A percentile compares a stretch with the other conserved stretches of the same genome.
These are phyloP conservation scores for Chaetomiaceae sp. DNA, from an alignment of 2,329 filamentous ascomycete species.

Conservation along the genomic window DNA sequence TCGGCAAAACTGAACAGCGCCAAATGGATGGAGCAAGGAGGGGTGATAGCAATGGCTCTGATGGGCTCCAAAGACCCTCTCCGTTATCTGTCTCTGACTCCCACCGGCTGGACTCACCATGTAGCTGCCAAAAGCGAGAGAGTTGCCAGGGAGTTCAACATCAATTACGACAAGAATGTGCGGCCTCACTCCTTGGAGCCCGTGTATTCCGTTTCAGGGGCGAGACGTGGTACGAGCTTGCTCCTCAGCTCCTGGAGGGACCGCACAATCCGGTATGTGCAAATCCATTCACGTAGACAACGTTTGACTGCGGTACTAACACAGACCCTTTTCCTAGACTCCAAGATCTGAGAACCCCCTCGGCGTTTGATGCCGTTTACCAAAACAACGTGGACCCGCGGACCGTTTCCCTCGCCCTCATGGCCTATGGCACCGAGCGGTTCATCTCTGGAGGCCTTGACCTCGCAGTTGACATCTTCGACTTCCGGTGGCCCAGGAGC, in stretches of 20 bases:
- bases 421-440: constrained; percentile 44
- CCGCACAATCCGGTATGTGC: constrained; percentile 38
- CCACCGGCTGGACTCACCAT: constrained; percentile 37
- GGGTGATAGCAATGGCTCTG: constrained; percentile 41
- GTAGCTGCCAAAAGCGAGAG: constrained; percentile 30
- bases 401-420: constrained; percentile 40
- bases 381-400: constrained; percentile 47
- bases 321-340: constrained; percentile 28
- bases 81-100: constrained; percentile 41
- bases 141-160: constrained; percentile 23
- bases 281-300: too few species aligned
- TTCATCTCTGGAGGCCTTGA: constrained; percentile 46
- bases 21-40: constrained; percentile 42
- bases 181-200: constrained; percentile 41
- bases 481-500: constrained; percentile 44
- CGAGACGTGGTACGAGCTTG: constrained; percentile 33
- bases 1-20: constrained; percentile 26
- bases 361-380: constrained; percentile 41
- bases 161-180: constrained; percentile 26
- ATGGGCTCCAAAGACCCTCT: constrained; percentile 38
- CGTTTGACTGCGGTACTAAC: not conserved
- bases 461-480: constrained; percentile 44
- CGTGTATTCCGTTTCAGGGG: constrained; percentile 30
- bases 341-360: constrained; percentile 45
- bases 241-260: constrained; percentile 50